Evolutionary conservation across 2,329 filamentous ascomycete genomes (phyloP).

Genomic region (Apiospora hydei): DNA sequence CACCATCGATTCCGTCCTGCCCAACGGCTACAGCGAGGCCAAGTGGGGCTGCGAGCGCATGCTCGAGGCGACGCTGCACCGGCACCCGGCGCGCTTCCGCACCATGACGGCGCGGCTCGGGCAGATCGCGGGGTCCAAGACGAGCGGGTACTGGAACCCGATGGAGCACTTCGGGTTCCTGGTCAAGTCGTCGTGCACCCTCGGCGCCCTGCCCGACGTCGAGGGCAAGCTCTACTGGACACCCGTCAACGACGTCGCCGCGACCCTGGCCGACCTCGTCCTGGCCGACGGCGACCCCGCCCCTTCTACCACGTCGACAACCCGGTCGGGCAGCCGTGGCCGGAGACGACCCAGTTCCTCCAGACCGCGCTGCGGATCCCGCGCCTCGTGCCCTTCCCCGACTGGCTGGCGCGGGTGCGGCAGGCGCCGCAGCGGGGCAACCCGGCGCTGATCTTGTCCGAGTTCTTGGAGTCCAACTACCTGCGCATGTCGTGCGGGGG

Average conservation of each 20-base stretch:
- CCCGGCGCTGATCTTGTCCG: too few species aligned
- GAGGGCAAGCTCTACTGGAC: slow-evolving; percentile 51
- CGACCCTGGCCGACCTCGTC: slow-evolving; percentile 36
- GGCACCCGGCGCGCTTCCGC: slow-evolving; percentile 50
- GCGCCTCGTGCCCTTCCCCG: too few species aligned
- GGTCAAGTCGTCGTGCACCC: slow-evolving; percentile 56
- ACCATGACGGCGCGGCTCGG: slow-evolving; percentile 54
- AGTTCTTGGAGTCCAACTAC: too few species aligned
- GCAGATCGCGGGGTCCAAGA: slow-evolving; percentile 59
- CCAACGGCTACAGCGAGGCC: slow-evolving; percentile 59
- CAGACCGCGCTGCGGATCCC: too few species aligned
- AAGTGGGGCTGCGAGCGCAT: slow-evolving; percentile 60
- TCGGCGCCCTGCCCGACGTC: slow-evolving; percentile 51
- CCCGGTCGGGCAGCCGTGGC: too few species aligned
- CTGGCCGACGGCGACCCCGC: too few species aligned
- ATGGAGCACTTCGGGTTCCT: slow-evolving; percentile 59
- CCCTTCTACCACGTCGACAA: too few species aligned
- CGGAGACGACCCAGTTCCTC: too few species aligned
- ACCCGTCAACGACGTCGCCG: slow-evolving; percentile 50
- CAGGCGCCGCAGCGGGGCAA: too few species aligned
- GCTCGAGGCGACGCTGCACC: slow-evolving; percentile 54
- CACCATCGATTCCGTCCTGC: slow-evolving; percentile 47
- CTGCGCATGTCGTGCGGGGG: too few species aligned
- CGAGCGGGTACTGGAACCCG: slow-evolving; percentile 61
- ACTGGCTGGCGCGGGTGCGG: too few species aligned